These are phyloP conservation scores for Suillus decipiens DNA, from an alignment of 768 basidiomycete genomes.

Conservation along the genomic window DNA sequence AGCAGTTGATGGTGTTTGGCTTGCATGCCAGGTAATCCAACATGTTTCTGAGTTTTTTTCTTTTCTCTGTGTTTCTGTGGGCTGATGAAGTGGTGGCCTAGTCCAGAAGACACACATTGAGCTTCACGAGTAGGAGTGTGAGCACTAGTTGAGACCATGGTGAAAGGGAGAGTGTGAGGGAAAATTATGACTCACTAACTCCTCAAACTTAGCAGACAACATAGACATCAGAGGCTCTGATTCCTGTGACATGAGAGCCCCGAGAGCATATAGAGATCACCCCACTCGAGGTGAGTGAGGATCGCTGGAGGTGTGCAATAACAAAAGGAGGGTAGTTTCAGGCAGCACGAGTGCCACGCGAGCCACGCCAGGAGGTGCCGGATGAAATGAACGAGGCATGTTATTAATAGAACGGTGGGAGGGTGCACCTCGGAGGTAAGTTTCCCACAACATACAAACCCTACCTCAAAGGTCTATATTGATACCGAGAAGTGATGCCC, in stretches of 20 bases:
- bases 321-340: neutral
- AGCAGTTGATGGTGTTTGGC: too few species aligned
- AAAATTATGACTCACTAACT: neutral
- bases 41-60: too few species aligned
- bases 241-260: neutral
- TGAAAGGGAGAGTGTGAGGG: neutral
- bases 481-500: too few species aligned
- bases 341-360: neutral
- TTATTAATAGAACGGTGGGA: constrained; percentile 4
- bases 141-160: neutral
- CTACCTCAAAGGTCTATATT: constrained; percentile 9
- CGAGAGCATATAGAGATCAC: neutral
- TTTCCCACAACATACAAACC: constrained; percentile 8
- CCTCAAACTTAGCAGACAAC: neutral
- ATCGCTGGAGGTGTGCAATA: neutral
- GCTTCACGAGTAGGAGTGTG: neutral
- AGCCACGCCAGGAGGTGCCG: neutral
- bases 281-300: neutral
- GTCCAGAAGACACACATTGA: constrained; percentile 9
- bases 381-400: neutral
- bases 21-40: too few species aligned
- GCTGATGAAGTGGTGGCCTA: too few species aligned
- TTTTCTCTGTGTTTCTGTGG: too few species aligned
- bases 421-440: constrained; percentile 3
- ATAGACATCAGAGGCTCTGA: neutral